A percentile compares a stretch with the other conserved stretches of the same genome.
These are phyloP conservation scores for Boletus eberwhitei DNA, from an alignment of 768 basidiomycete genomes.

Conservation along the genomic window DNA sequence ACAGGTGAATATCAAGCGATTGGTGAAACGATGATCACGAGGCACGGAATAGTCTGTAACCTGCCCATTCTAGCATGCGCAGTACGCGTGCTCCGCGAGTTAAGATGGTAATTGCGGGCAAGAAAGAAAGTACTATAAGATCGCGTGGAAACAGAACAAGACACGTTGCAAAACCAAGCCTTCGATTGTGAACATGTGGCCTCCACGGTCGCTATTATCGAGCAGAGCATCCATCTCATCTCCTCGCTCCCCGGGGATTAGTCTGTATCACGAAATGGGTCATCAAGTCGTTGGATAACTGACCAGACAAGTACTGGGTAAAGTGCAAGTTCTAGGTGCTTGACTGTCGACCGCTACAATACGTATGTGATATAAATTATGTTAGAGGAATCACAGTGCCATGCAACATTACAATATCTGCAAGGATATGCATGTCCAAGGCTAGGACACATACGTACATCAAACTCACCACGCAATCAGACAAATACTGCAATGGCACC, in stretches of 20 bases:
- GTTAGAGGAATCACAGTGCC: conserved; percentile 1
- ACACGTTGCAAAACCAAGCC: conserved; percentile 24
- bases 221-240: background rate
- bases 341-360: conserved; percentile 14
- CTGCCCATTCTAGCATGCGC: conserved; percentile 24
- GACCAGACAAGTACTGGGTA: background rate
- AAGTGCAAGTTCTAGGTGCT: background rate
- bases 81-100: conserved; percentile 22
- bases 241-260: conserved; percentile 5
- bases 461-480: conserved; percentile 22
- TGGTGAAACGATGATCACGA: conserved; percentile 18
- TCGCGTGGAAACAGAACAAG: conserved; percentile 8
- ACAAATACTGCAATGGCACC: conserved; percentile 40
- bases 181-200: conserved; percentile 19
- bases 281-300: background rate
- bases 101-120: conserved; percentile 5
- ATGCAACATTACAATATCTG: conserved; percentile 1
- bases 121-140: conserved; percentile 1
- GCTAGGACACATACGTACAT: conserved; percentile 12
- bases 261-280: background rate
- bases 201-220: background rate
- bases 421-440: conserved; percentile 2
- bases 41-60: conserved; percentile 15
- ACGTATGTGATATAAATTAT: conserved; percentile 14
- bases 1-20: conserved; percentile 11